These are phyloP conservation scores for Tricholoma sp. DNA, from an alignment of 768 basidiomycete genomes.

Conservation along the genomic window DNA sequence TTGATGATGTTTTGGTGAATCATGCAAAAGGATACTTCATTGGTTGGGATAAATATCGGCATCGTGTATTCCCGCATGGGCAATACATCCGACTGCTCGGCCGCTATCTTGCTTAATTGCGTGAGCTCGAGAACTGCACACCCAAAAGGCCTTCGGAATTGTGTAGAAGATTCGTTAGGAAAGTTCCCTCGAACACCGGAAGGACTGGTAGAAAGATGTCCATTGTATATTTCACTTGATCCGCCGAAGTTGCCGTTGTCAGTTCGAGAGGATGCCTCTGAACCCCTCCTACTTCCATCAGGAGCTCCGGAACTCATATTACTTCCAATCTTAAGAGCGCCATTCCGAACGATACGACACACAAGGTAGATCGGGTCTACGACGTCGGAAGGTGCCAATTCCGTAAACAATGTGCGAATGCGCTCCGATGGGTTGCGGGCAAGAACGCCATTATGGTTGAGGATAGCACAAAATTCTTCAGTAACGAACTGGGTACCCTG, in stretches of 20 bases:
- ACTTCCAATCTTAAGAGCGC: conserved; percentile 70
- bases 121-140: conserved; percentile 88
- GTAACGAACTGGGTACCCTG: conserved; percentile 82
- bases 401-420: conserved; percentile 84
- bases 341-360: conserved; percentile 86
- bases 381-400: conserved; percentile 82
- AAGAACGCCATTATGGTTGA: conserved; percentile 88
- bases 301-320: conserved; percentile 44
- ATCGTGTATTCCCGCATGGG: conserved; percentile 73
- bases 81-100: conserved; percentile 59
- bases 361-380: conserved; percentile 85
- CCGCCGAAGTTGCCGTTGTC: conserved; percentile 21
- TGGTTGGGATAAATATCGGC: conserved; percentile 80
- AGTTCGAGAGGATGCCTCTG: conserved; percentile 43
- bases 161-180: conserved; percentile 31
- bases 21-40: conserved; percentile 85
- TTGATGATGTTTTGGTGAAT: conserved; percentile 94
- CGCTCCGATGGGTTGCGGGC: conserved; percentile 71
- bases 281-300: conserved; percentile 46
- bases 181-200: conserved; percentile 12
- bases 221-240: conserved; percentile 15
- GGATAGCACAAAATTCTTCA: conserved; percentile 85
- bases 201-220: conserved; percentile 8
- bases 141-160: conserved; percentile 88
- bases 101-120: conserved; percentile 62